phyloP scores from a whole-genome alignment of 1,284 basidiomycete genomes.

The Puccinia triticina region DNA sequence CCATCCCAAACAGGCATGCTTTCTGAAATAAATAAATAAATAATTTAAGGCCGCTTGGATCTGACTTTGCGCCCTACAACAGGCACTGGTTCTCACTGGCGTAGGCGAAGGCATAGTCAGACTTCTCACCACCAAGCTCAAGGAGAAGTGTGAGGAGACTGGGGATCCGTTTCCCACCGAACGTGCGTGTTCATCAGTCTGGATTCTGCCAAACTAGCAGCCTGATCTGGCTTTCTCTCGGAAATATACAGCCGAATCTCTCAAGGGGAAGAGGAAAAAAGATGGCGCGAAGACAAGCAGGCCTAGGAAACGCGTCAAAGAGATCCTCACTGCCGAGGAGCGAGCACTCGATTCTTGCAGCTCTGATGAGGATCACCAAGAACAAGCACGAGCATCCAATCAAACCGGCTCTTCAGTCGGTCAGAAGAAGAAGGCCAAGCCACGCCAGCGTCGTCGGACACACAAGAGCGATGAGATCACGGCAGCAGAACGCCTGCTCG shows the following conservation, averaged over 20 bases:
- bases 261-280: neutral
- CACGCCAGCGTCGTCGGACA: neutral
- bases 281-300: neutral
- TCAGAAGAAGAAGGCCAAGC: slow-evolving; percentile 22
- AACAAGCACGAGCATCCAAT: neutral
- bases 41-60: too few species aligned
- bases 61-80: too few species aligned
- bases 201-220: neutral
- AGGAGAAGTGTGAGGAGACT: slow-evolving; percentile 10
- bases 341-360: slow-evolving; percentile 30
- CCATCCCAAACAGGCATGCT: slow-evolving; percentile 41
- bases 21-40: too few species aligned
- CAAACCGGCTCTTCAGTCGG: slow-evolving; percentile 11
- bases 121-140: slow-evolving; percentile 23
- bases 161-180: slow-evolving; percentile 25
- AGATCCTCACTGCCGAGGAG: slow-evolving; percentile 33
- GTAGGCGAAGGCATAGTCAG: slow-evolving; percentile 29
- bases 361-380: slow-evolving; percentile 23
- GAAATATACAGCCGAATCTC: neutral
- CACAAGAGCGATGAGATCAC: slow-evolving; percentile 3
- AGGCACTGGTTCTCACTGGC: slow-evolving; percentile 30
- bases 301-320: neutral
- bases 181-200: slow-evolving; percentile 29
- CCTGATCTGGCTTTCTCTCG: too few species aligned
- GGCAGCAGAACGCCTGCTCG: slow-evolving; percentile 2